Base-by-base conservation (phyloP, 441 rosid species). In the Corymbia citriodora region DNA sequence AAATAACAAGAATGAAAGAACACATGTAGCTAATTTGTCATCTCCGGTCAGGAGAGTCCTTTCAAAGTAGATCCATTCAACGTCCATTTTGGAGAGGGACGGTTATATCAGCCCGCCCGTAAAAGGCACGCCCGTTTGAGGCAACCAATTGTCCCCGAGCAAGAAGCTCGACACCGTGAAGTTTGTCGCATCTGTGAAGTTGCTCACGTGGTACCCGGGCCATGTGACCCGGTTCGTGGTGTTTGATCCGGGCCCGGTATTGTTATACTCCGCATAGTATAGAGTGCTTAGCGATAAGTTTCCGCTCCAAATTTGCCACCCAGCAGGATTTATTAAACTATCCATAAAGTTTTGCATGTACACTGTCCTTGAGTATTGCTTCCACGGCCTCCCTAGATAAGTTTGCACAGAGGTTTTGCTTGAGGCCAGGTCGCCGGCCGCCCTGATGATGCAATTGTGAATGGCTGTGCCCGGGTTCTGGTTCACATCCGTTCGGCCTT, bases 331-430 rank as follows among this genome's bases (percentile, higher is more conserved):
- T 45, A 98, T 92, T 91, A 93, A 65, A n/a, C 92, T 92, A 88
- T 91, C 95, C 87, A 98, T 88, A 90, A 90, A 93, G 14, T 95
- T 93, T 90, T 95, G 92, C 94, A 96, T 94, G 83, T 92, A 94
- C 87, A 97, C 97, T 7, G 99, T 96, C 61, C 97, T 92, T 4
- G 99, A 96, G 88, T 92, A 98, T 87, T 93, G 92, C 89, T 98
- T 98, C 98, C 99, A 97, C 2, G 99, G 99, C 91, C 99, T 89
- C 12, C 99, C 99, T 50, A 98, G 81, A 88, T 95, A 96, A 0
- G 98, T 95, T 48, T 45, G 55, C 48, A 94, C 94, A 2, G 91
- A 90, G 0, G 16, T 17, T 36, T 87, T 94, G 57, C 93, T 91
- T 25, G 94, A 87, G 9, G 95, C 94, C 89, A 96, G 57, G 79